Conservation (phyloP, 352 stramenopile species). For the Thalassiosira pacifica region DNA sequence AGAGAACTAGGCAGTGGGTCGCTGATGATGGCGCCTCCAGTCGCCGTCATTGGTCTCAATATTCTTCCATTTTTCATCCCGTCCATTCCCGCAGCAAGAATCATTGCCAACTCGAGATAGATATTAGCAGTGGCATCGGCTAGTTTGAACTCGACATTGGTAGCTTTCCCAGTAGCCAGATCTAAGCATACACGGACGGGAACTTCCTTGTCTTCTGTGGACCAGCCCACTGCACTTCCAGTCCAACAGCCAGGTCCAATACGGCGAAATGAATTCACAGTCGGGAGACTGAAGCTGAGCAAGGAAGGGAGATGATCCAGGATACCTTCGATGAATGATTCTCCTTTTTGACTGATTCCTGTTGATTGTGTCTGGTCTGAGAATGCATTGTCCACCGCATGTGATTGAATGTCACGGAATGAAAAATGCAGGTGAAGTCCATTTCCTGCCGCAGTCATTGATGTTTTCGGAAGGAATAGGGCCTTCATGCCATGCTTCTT, state of each 20-base stretch:
- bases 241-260: slow-evolving; percentile 84
- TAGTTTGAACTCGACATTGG: slow-evolving; percentile 83
- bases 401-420: slow-evolving; percentile 52
- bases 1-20: slow-evolving; percentile 61
- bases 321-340: slow-evolving; percentile 83
- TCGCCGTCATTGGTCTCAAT: slow-evolving; percentile 65
- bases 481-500: slow-evolving; percentile 65
- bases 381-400: slow-evolving; percentile 63
- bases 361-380: slow-evolving; percentile 22
- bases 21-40: too few species aligned
- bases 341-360: slow-evolving; percentile 58
- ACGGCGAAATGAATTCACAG: slow-evolving; percentile 78
- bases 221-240: slow-evolving; percentile 71
- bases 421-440: slow-evolving; percentile 84
- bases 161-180: slow-evolving; percentile 48
- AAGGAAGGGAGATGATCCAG: slow-evolving; percentile 77
- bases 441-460: slow-evolving; percentile 71
- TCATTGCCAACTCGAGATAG: slow-evolving; percentile 77
- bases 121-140: slow-evolving; percentile 78
- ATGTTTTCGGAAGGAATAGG: slow-evolving; percentile 83
- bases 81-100: slow-evolving; percentile 78
- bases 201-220: slow-evolving; percentile 82
- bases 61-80: slow-evolving; percentile 61
- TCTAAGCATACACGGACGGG: slow-evolving; percentile 77
- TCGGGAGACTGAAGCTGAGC: slow-evolving; percentile 76